Base-by-base conservation (phyloP, 163 green algal genomes). In the Scenedesmus sp. region DNA sequence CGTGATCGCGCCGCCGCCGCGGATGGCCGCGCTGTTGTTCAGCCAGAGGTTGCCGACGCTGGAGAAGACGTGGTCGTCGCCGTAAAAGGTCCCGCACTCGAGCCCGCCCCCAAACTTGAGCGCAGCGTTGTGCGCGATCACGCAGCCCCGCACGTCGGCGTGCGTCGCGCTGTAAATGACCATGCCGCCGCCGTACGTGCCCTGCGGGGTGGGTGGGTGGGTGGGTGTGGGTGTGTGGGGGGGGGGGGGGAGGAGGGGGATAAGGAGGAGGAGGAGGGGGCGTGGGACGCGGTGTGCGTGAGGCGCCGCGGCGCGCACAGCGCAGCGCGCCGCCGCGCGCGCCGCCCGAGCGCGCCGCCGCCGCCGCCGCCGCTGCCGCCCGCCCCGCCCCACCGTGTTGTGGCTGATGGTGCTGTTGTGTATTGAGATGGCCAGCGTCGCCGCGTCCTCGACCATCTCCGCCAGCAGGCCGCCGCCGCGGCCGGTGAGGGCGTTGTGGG, bases 101-200 rank as follows among this genome's bases (percentile, higher is more conserved):
- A 76, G 51, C 2, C 67, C 67, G 0, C 67, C 67, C 1, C 67
- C 67, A 47, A 47, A 76, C 67, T 76, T 76, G 51, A 76, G 67
- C 0, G 67, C 67, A 2, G 67, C 64, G 67, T 76, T 76, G 67
- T 76, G 67, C 13, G 67, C 67, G 2, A 76, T 53, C 33, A 65
- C 18, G 51, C 54, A 65, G 67, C 56, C 64, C 31, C 36, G 50
- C 31, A 76, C 22, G 18, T 76, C 67, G 39, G 29, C 51, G 7
- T 26, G 29, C 24, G 51, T 65, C 3, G 36, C 33, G 2, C 26
- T 51, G 67, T 65, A 76, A 14, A 65, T 34, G 34, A 13, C n/a
- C 22, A 76, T 28, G 17, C 31, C 67, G 15, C 29, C 67, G 14
- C 67, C 67, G n/a, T 66, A 76, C 20, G 51, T 76, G 36, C 51